Percentiles rank a stretch among this genome's conserved stretches.
Evolutionary conservation across 2,329 filamentous ascomycete species (phyloP).

Genomic region (Achaetomium macrosporum): DNA sequence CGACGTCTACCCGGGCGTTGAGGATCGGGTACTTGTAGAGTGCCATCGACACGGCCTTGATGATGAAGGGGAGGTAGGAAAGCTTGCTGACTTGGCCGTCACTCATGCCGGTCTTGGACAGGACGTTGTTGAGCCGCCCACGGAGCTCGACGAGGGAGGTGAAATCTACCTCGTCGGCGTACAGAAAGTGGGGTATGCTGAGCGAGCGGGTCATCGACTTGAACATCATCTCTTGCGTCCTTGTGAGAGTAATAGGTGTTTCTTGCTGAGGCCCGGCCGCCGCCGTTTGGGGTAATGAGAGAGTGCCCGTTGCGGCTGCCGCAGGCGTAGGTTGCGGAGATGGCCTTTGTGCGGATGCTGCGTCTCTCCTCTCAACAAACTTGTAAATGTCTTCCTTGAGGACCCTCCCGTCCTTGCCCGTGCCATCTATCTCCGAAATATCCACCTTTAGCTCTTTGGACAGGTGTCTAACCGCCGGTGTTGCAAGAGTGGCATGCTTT

Average conservation of each 20-base stretch:
- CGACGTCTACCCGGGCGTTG: constrained; percentile 73
- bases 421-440: constrained; percentile 73
- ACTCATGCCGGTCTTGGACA: constrained; percentile 43
- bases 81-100: constrained; percentile 54
- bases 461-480: constrained; percentile 85
- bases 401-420: constrained; percentile 85
- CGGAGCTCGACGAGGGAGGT: constrained; percentile 68
- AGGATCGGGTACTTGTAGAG: constrained; percentile 77
- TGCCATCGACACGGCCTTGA: constrained; percentile 89
- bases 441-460: constrained; percentile 73
- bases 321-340: constrained; percentile 7
- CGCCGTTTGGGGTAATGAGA: constrained; percentile 16
- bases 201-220: constrained; percentile 93
- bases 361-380: constrained; percentile 53
- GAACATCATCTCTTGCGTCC: constrained; percentile 90
- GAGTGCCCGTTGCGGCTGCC: not conserved
- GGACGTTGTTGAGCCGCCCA: constrained; percentile 63
- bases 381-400: constrained; percentile 85
- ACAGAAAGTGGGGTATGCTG: constrained; percentile 89
- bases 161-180: constrained; percentile 84
- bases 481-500: constrained; percentile 71
- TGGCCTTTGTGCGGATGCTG: constrained; percentile 21
- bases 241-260: constrained; percentile 62
- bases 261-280: constrained; percentile 56
- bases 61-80: constrained; percentile 87